Conservation (phyloP, 129 eudicot genomes). For the Lactuca saligna region DNA sequence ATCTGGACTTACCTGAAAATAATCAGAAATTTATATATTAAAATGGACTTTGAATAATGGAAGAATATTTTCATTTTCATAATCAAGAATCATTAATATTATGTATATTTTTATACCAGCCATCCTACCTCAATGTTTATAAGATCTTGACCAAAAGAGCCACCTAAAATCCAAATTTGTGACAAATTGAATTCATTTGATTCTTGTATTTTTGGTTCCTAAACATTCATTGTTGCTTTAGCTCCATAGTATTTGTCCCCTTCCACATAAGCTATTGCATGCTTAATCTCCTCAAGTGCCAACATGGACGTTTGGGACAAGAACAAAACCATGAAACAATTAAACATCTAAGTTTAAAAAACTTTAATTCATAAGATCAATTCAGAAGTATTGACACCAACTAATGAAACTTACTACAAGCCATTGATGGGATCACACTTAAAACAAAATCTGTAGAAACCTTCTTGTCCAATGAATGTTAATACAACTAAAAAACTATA, state of each 20-base stretch:
- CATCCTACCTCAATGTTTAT: constrained; percentile 99
- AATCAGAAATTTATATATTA: constrained; percentile 16
- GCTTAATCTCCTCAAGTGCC: too few relatives aligned
- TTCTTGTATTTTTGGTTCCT: constrained; percentile 94
- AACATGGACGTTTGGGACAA: too few relatives aligned
- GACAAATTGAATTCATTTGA: constrained; percentile 91
- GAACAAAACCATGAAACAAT: too few relatives aligned
- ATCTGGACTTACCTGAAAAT: constrained; percentile 94
- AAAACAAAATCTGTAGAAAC: too few relatives aligned
- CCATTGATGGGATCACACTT: too few relatives aligned
- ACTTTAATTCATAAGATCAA: too few relatives aligned
- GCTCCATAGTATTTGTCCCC: constrained; percentile 94
- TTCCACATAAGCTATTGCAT: constrained; percentile 93
- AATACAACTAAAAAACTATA: too few relatives aligned
- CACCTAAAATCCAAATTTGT: constrained; percentile 85
- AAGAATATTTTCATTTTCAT: constrained; percentile 8
- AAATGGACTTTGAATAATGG: constrained; percentile 23
- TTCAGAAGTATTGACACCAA: too few relatives aligned
- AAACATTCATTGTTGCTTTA: constrained; percentile 86
- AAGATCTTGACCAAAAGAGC: constrained; percentile 96
- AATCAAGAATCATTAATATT: not conserved
- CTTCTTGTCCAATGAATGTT: too few relatives aligned
- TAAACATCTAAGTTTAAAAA: too few relatives aligned
- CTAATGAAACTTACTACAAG: too few relatives aligned
- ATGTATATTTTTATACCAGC: constrained; percentile 53